phyloP scores from a whole-genome alignment of 2,329 filamentous ascomycete species.

The Aureobasidium sp. region DNA sequence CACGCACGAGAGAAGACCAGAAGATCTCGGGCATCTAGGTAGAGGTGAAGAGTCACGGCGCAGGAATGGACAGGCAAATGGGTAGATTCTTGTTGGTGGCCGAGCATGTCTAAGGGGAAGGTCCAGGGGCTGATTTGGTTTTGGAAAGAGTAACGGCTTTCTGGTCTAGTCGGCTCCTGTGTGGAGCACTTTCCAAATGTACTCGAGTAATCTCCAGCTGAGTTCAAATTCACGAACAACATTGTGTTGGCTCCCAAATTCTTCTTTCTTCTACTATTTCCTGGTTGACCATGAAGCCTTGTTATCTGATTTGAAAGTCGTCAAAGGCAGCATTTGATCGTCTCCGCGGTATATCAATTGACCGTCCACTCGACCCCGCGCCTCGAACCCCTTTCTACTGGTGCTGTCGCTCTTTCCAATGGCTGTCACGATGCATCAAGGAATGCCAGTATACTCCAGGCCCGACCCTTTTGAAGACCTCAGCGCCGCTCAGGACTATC shows the following conservation, averaged over 20 bases:
- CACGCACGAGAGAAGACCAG: not conserved
- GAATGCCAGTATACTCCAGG: not conserved
- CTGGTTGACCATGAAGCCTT: not conserved
- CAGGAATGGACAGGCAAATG: not conserved
- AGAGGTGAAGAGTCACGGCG: not conserved
- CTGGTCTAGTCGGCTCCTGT: not conserved
- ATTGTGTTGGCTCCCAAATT: not conserved
- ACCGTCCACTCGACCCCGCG: too few relatives aligned
- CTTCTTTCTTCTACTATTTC: not conserved
- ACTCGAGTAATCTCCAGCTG: not conserved
- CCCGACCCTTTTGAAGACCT: slow-evolving; percentile 4
- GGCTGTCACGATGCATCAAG: not conserved
- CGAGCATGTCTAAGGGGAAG: not conserved
- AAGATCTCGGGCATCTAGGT: not conserved
- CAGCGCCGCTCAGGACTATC: not conserved
- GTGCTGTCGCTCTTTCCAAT: not conserved
- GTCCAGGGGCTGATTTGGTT: not conserved
- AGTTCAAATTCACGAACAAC: not conserved
- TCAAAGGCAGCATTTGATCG: not conserved
- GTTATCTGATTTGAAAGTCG: not conserved
- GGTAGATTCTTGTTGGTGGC: not conserved
- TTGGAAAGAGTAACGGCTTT: not conserved
- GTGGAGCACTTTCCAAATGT: slow-evolving; percentile 1
- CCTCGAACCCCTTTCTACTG: not conserved
- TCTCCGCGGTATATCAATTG: too few relatives aligned